phyloP scores from a whole-genome alignment of 192 early-diverging fungal genomes.

The Chytriomyces sp. region DNA sequence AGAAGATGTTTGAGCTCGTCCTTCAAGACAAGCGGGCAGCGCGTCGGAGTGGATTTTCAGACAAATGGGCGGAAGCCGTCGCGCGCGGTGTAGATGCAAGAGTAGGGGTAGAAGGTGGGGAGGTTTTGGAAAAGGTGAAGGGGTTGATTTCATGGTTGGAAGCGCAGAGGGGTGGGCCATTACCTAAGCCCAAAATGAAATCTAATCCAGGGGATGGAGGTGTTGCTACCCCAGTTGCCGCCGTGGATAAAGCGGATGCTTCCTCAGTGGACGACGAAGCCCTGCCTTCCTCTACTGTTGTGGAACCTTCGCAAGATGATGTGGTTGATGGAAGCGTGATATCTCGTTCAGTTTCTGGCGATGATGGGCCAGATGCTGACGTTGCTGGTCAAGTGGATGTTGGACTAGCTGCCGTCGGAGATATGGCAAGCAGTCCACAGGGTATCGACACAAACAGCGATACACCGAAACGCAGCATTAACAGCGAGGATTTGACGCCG shows the following conservation, averaged over 20 bases:
- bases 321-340: neutral
- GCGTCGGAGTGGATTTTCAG: slow-evolving; percentile 17
- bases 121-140: slow-evolving; percentile 23
- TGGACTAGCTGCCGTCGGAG: neutral
- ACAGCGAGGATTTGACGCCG: neutral
- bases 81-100: slow-evolving; percentile 20
- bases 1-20: slow-evolving; percentile 23
- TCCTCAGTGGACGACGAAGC: neutral
- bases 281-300: neutral
- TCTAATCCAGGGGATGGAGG: neutral
- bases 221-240: neutral
- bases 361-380: neutral
- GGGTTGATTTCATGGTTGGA: slow-evolving; percentile 26
- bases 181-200: neutral
- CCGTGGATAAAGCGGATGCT: neutral
- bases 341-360: no score
- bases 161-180: neutral
- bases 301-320: neutral
- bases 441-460: neutral
- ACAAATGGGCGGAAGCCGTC: slow-evolving; percentile 22
- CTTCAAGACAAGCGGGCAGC: slow-evolving; percentile 13
- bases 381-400: neutral
- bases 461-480: neutral
- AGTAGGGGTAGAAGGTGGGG: slow-evolving; percentile 4
- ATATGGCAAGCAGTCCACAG: neutral